phyloP scores from a whole-genome alignment of 768 basidiomycete species.

The Strobilomyces echinocephalus region DNA sequence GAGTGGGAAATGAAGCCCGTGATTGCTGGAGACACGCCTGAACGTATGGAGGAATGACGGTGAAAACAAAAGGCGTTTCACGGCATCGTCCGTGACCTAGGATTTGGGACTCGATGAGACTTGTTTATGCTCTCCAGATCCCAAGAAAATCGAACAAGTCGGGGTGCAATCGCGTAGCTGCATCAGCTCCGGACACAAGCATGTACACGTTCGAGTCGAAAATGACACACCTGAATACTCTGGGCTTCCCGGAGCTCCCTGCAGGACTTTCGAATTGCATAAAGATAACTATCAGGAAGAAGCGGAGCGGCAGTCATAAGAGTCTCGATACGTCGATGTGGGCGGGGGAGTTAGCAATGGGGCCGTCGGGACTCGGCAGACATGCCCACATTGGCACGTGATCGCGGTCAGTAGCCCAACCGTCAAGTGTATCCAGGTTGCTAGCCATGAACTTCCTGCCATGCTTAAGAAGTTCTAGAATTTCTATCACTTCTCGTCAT shows the following conservation, averaged over 20 bases:
- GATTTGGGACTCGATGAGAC: conserved; percentile 11
- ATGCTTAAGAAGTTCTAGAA: conserved; percentile 11
- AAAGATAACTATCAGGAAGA: conserved; percentile 43
- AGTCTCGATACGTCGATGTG: conserved; percentile 3
- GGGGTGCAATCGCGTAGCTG: background rate
- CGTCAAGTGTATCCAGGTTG: too few relatives aligned
- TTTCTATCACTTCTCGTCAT: background rate
- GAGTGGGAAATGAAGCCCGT: conserved; percentile 75
- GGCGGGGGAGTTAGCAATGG: too few relatives aligned
- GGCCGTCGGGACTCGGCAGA: too few relatives aligned
- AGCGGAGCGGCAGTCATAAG: conserved; percentile 35
- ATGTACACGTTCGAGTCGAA: background rate
- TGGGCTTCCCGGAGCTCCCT: conserved; percentile 41
- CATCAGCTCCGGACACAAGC: background rate
- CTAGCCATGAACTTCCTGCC: conserved; percentile 13
- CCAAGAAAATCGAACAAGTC: background rate
- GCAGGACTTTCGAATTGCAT: conserved; percentile 52
- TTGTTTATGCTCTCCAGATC: background rate
- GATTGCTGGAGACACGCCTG: conserved; percentile 53
- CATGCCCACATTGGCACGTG: conserved; percentile 19
- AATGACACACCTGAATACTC: conserved; percentile 47
- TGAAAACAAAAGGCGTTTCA: conserved; percentile 60
- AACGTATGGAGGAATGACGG: conserved; percentile 60
- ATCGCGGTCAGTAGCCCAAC: conserved; percentile 7
- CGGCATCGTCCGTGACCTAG: conserved; percentile 54